Base-by-base conservation (phyloP, 202 grass and related monocot species). In the Dendrocalamus latiflorus region DNA sequence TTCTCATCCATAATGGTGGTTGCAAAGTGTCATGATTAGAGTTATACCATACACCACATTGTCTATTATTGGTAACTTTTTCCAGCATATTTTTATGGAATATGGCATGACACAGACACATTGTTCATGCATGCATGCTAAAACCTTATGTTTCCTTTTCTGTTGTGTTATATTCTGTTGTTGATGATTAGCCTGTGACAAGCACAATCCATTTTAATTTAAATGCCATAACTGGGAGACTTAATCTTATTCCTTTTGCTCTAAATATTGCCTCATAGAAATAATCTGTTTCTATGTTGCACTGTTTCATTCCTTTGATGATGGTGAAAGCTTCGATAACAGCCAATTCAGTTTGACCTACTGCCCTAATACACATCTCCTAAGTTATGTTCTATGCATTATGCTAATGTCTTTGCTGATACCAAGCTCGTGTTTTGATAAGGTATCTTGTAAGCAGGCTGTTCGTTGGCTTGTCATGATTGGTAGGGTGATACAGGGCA, bases 91-190 rank as follows among this genome's bases (percentile, higher is more conserved):
- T 38, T 80, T 66, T 74, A 34, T 65, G 37, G 54, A 41, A 74
- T 34, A 72, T 65, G 21, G 16, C 47, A 76, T 53, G 75, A 20
- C 20, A n/a, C n/a, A n/a, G n/a, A n/a, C n/a, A 48, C 36, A 73
- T 64, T 49, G 45, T 85, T 70, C 70, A 71, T 89, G 37, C 28
- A 47, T 79, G 9, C 15, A 21, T 49, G 73, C 80, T 42, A 54
- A 83, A 36, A 83, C 68, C 59, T 73, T 22, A 12, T 49, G 56
- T 70, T 76, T 72, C 11, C 37, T 79, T 45, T 59, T 60, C 26
- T 74, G 26, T 48, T n/a, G 20, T 42, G 1, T 68, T 43, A 50
- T 41, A 48, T 84, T 36, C 25, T 11, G 26, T 59, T 55, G 50
- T 28, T 68, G 63, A 53, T 68, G 63, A 67, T 65, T 65, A 22